Evolutionary conservation across 2,329 filamentous ascomycete genomes (phyloP), one percentile per base, ranked within the genome.

Genomic region (Ophiostoma quercus): DNA sequence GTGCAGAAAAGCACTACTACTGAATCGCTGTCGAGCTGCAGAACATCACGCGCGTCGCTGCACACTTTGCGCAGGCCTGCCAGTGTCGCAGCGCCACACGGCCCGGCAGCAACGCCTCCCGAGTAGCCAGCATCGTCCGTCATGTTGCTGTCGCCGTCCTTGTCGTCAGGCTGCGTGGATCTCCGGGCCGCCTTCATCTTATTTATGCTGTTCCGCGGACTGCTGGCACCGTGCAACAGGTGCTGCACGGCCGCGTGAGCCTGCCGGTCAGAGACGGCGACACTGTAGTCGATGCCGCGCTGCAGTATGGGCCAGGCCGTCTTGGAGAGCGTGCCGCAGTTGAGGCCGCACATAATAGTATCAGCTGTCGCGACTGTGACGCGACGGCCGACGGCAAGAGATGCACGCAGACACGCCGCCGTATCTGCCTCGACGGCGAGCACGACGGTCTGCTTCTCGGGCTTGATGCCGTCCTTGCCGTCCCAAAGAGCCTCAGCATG

Each of bases 261-360:
- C 71, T 92, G 88, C 14, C 77, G 76, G 73, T 91, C 90, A 0
- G 84, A 85, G 0, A 93, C 82, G 0, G 84, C 84, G 0, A 88
- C 77, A 68, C 84, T 85, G 0, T 83, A 85, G 78, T 91, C 87
- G 0, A 92, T 82, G 0, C 87, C 85, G 0, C 79, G 75, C 8
- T 80, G 77, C 3, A 94, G 76, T 0, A 87, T 75, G 0, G 86
- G 82, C 88, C 89, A 94, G 0, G 90, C 88, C 0, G 84, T 86
- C 0, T 80, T 80, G 0, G 89, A 91, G 0, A 90, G 82, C 0
- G 88, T 91, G 0, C 89, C 90, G 72, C 90, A 93, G 73, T 91
- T 87, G 80, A 93, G 85, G 0, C 90, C 90, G 54, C 84, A 83
- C 90, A 93, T 92, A 74, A 91, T 91, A 0, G 88, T 92, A 2